Percentiles rank a stretch among this genome's conserved stretches.
Evolutionary conservation across 1,139 yeast genomes (phyloP).

Genomic region (Debaryomycetaceae sp.): DNA sequence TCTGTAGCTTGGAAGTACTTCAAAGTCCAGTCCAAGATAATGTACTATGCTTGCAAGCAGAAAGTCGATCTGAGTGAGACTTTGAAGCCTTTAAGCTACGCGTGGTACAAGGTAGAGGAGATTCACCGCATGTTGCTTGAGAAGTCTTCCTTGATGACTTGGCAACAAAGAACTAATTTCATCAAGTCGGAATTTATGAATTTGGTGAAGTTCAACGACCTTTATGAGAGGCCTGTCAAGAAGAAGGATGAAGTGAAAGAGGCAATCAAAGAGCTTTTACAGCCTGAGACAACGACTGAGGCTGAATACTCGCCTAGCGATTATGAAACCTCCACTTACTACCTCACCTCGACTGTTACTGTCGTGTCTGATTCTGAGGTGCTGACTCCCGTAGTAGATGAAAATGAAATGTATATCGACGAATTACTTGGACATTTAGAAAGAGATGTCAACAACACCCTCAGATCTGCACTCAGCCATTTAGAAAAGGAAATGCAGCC

Average conservation of each 20-base stretch:
- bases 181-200: conserved; percentile 25
- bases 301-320: conserved; percentile 5
- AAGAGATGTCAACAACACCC: conserved; percentile 35
- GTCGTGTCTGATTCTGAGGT: conserved; percentile 10
- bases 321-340: conserved; percentile 22
- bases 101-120: conserved; percentile 1
- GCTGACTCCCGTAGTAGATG: conserved; percentile 12
- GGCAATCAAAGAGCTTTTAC: conserved; percentile 8
- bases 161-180: conserved; percentile 20
- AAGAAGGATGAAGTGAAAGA: conserved; percentile 1
- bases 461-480: conserved; percentile 40
- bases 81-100: background rate
- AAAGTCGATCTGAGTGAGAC: background rate
- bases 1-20: background rate
- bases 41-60: background rate
- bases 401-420: conserved; percentile 14
- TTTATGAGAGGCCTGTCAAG: conserved; percentile 2
- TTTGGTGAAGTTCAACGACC: conserved; percentile 20
- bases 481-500: conserved; percentile 39
- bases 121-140: conserved; percentile 1
- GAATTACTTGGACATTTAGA: conserved; percentile 33
- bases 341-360: conserved; percentile 29
- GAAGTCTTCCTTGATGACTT: conserved; percentile 5
- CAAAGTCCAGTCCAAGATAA: background rate
- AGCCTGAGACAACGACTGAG: background rate